Conservation (phyloP, 495 filamentous ascomycete genomes). For the Xylaria grammica region DNA sequence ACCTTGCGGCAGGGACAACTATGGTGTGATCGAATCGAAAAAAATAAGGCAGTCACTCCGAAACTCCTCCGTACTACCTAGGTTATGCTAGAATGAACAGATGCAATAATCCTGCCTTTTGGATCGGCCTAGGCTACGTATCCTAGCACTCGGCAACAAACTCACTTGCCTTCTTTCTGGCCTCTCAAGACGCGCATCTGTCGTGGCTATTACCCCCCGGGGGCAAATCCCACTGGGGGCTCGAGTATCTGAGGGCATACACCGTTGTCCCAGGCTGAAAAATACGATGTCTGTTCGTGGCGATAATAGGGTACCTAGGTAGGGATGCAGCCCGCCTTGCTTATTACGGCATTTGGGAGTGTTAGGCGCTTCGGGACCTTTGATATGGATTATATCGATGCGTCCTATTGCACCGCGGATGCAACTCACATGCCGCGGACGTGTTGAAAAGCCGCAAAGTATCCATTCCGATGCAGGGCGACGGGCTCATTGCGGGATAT, state of each 20-base stretch:
- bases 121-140: neutral
- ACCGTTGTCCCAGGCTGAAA: neutral
- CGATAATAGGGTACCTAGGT: too few species aligned
- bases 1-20: neutral
- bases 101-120: neutral
- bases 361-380: neutral
- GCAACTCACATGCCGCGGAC: neutral
- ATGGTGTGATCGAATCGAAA: too few species aligned
- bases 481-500: neutral
- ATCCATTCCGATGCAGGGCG: conserved; percentile 3
- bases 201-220: too few species aligned
- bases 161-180: too few species aligned
- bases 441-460: neutral
- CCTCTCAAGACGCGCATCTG: too few species aligned
- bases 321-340: neutral
- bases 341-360: neutral
- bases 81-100: neutral
- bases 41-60: neutral
- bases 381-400: conserved; percentile 1
- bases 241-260: conserved; percentile 5
- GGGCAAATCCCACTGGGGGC: neutral
- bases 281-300: neutral
- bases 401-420: neutral
- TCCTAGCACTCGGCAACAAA: neutral
- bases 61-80: too few species aligned